Conservation (phyloP, 495 filamentous ascomycete genomes). For the Margaritispora aquatica region DNA sequence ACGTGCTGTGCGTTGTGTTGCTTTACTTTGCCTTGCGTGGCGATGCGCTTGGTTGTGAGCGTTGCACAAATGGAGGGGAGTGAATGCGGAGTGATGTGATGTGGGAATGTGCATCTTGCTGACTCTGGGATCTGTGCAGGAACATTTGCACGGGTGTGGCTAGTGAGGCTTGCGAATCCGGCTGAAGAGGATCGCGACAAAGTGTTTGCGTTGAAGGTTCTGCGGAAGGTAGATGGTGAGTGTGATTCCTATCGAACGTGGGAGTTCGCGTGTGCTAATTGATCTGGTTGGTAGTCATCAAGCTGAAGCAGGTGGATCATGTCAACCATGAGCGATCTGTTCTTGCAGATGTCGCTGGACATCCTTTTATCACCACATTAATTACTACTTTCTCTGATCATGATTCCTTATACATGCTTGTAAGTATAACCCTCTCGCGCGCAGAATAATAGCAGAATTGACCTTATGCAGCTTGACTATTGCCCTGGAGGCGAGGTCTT, state of each 20-base stretch:
- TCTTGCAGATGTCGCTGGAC: conserved; percentile 78
- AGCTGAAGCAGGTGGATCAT: conserved; percentile 95
- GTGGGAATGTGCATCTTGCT: conserved; percentile 25
- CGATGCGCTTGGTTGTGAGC: no score
- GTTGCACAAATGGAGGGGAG: no score
- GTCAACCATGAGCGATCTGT: conserved; percentile 89
- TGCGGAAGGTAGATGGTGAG: conserved; percentile 72
- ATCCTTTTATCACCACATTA: conserved; percentile 94
- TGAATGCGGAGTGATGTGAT: no score
- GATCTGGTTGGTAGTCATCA: conserved; percentile 62
- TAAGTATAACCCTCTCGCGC: conserved; percentile 34
- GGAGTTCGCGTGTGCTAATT: conserved; percentile 9
- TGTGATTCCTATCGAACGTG: conserved; percentile 14
- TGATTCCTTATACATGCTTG: conserved; percentile 87
- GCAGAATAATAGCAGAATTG: neutral
- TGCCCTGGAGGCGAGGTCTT: conserved; percentile 95
- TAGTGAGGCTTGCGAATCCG: conserved; percentile 56
- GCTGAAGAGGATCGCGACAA: conserved; percentile 51
- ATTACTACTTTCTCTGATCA: conserved; percentile 84
- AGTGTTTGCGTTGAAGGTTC: conserved; percentile 89
- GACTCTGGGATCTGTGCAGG: conserved; percentile 47
- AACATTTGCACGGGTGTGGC: conserved; percentile 93
- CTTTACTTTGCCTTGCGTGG: no score
- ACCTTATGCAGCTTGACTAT: conserved; percentile 61
- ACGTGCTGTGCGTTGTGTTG: conserved; percentile 16